phyloP scores from a whole-genome alignment of 1,139 yeast genomes.

The Candida labiduridarum region DNA sequence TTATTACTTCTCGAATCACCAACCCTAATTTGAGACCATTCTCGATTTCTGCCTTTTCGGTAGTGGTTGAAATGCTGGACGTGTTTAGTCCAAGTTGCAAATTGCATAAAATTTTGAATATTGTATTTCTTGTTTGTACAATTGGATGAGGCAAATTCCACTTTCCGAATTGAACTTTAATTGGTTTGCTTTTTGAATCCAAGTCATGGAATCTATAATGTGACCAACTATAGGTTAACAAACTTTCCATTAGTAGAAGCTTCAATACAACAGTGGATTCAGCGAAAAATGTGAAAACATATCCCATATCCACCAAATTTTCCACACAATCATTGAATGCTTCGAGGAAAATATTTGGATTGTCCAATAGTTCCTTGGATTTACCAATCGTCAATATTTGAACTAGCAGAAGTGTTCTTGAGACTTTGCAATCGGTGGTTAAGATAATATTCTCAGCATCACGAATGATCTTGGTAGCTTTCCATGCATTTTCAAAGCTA shows the following conservation, averaged over 20 bases:
- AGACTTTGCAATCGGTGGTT: constrained; percentile 9
- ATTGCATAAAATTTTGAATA: constrained; percentile 37
- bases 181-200: constrained; percentile 4
- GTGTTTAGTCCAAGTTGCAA: constrained; percentile 32
- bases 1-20: constrained; percentile 25
- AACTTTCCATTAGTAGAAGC: constrained; percentile 29
- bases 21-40: constrained; percentile 28
- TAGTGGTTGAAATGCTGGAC: constrained; percentile 9
- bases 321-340: constrained; percentile 40
- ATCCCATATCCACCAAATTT: constrained; percentile 33
- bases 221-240: constrained; percentile 39
- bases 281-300: constrained; percentile 23
- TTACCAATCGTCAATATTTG: constrained; percentile 20
- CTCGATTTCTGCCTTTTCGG: constrained; percentile 16
- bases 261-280: constrained; percentile 17
- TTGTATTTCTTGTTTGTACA: constrained; percentile 28
- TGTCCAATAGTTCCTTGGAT: constrained; percentile 18
- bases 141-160: constrained; percentile 29
- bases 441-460: constrained; percentile 17
- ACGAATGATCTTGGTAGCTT: constrained; percentile 15
- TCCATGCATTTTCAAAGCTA: constrained; percentile 14
- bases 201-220: constrained; percentile 31
- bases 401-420: constrained; percentile 17
- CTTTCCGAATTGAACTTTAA: constrained; percentile 16
- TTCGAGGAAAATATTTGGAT: constrained; percentile 33